These are phyloP conservation scores for Actinomortierella ambigua DNA, from an alignment of 371 early-diverging fungal species.

Conservation along the genomic window DNA sequence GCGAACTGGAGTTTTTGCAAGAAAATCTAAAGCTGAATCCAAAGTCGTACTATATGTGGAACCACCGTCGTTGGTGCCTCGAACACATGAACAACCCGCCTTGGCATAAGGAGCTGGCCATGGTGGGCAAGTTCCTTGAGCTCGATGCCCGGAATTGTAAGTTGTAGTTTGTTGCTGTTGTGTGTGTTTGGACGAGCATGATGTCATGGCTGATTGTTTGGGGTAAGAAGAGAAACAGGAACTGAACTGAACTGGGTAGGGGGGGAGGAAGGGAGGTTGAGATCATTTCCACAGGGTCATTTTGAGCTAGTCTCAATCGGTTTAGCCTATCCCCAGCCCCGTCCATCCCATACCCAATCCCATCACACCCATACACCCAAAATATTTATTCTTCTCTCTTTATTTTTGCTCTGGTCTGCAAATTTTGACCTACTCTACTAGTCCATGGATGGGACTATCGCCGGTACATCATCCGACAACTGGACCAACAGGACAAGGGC, in stretches of 20 bases:
- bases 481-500: slow-evolving; percentile 45
- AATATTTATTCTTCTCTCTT: too few relatives aligned
- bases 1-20: slow-evolving; percentile 70
- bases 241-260: too few relatives aligned
- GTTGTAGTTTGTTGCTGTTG: slow-evolving; percentile 16
- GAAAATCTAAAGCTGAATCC: slow-evolving; percentile 72
- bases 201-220: too few relatives aligned
- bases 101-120: slow-evolving; percentile 80
- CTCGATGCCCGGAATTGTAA: slow-evolving; percentile 93
- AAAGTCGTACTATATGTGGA: slow-evolving; percentile 95
- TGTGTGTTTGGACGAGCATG: slow-evolving; percentile 1
- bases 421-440: slow-evolving; percentile 30
- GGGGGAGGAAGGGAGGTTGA: too few relatives aligned
- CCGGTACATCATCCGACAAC: slow-evolving; percentile 71
- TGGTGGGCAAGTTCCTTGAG: slow-evolving; percentile 79
- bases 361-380: too few relatives aligned
- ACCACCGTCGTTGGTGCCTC: slow-evolving; percentile 92
- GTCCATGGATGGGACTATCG: slow-evolving; percentile 98
- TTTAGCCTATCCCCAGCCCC: too few relatives aligned
- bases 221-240: too few relatives aligned
- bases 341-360: not conserved
- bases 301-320: too few relatives aligned
- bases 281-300: too few relatives aligned
- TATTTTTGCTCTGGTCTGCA: too few relatives aligned
- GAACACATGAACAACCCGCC: slow-evolving; percentile 71